Evolutionary conservation across 1,284 basidiomycete species (phyloP), one percentile per base, ranked within the genome.

Genomic region (Phylloporus sp.): DNA sequence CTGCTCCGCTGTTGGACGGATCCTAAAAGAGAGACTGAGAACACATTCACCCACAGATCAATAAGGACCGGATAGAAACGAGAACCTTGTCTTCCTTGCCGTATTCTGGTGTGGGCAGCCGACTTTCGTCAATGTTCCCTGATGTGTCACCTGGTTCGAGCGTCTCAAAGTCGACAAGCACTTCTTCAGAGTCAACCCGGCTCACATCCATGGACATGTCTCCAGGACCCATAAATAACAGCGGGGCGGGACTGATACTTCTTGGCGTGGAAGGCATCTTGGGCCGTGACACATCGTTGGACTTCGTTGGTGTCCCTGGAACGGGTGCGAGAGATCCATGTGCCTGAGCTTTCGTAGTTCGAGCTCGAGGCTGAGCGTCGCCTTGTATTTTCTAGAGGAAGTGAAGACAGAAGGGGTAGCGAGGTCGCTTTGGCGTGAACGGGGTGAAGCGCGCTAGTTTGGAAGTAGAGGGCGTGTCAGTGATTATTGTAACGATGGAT

Each of bases 81-180:
- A 95, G 86, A 31, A 96, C 94, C 70, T 95, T 94, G 74, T 96
- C 94, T 62, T 91, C 85, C 60, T 84, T 85, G 17, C 87, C 87
- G 60, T 86, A 83, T 56, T 87, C 82, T 3, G 72, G 72, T 5
- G 71, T 70, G 15, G 77, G 77, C 56, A 78, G 69, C 37, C 86
- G 69, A 74, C 80, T 80, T 62, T 87, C 86, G 62, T 90, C 90
- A 8, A 90, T 79, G 56, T 91, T 90, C 0, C 76, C 84, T 4
- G 87, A 89, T 8, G 91, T 69, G 70, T 93, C 91, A 1, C 82
- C 85, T 6, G 81, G 80, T 53, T 93, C 92, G 6, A 93, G 83
- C 3, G 79, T 90, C 72, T 89, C 81, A 66, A 80, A 90, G 73
- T 94, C 91, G 6, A 94, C 86, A 15, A 93, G 79, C 0, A 84